Evolutionary conservation across 176 grass and related monocot genomes (phyloP).

Genomic region (Musa schizocarpa): DNA sequence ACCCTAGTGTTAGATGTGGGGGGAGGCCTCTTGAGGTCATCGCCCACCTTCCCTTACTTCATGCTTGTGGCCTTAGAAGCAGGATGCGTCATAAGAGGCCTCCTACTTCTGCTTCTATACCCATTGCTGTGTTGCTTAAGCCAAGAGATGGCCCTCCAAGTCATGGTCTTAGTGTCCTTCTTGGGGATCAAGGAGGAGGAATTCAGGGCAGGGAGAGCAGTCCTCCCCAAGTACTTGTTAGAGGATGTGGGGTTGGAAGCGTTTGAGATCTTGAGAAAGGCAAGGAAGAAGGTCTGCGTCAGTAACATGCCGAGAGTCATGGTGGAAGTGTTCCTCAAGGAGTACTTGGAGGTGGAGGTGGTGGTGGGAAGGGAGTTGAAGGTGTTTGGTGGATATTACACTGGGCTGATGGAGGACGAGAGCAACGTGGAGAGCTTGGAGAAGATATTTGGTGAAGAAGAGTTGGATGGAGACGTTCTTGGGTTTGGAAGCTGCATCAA

Average conservation of each 20-base stretch:
- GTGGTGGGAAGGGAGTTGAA: conserved; percentile 63
- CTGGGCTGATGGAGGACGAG: conserved; percentile 31
- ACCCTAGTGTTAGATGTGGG: conserved; percentile 61
- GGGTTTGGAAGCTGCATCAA: not conserved
- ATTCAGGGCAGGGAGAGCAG: conserved; percentile 36
- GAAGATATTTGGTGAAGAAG: no score
- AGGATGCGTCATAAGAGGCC: conserved; percentile 54
- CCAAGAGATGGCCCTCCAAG: conserved; percentile 28
- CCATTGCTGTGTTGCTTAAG: conserved; percentile 39
- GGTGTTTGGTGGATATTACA: conserved; percentile 45
- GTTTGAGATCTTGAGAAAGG: conserved; percentile 24
- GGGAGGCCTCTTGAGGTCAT: conserved; percentile 53
- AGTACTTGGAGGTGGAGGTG: conserved; percentile 43
- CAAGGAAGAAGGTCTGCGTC: conserved; percentile 28
- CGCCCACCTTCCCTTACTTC: conserved; percentile 67
- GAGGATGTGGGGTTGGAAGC: conserved; percentile 67
- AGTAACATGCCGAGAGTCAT: conserved; percentile 61
- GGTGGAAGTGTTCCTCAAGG: conserved; percentile 53
- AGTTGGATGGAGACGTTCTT: conserved; percentile 2
- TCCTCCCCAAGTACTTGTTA: conserved; percentile 63
- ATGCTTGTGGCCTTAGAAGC: conserved; percentile 78
- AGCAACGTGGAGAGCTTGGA: no score
- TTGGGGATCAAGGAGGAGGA: conserved; percentile 40
- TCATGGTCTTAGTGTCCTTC: conserved; percentile 59
- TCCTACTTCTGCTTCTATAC: conserved; percentile 51